These are phyloP conservation scores for Lunasporangiospora selenospora DNA, from an alignment of 192 early-diverging fungal species.

Conservation along the genomic window DNA sequence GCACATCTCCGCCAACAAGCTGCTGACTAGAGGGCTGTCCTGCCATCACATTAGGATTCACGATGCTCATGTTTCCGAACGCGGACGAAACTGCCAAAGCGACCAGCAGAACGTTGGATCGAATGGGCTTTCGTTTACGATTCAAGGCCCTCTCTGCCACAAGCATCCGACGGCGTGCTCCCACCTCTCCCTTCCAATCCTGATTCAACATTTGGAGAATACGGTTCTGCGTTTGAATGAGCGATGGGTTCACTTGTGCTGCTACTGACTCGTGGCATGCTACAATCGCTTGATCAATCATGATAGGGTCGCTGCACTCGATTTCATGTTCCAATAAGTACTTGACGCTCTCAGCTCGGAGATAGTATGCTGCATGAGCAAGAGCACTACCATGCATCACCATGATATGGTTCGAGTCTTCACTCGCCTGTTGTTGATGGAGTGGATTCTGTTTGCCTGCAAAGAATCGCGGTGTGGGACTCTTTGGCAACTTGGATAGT, in stretches of 20 bases:
- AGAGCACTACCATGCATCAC: constrained; percentile 35
- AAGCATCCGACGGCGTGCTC: constrained; percentile 2
- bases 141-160: constrained; percentile 37
- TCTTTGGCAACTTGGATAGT: constrained; percentile 9
- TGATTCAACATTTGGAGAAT: constrained; percentile 21
- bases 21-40: neutral
- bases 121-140: constrained; percentile 16
- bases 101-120: constrained; percentile 14
- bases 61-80: neutral
- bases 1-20: neutral
- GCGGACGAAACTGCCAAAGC: constrained; percentile 14
- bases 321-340: constrained; percentile 42
- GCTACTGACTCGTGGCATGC: constrained; percentile 33
- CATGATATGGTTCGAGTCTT: constrained; percentile 36
- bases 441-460: neutral
- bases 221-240: constrained; percentile 8
- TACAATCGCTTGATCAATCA: constrained; percentile 33
- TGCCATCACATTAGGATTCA: neutral
- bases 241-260: constrained; percentile 25
- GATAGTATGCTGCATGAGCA: constrained; percentile 33
- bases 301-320: constrained; percentile 33
- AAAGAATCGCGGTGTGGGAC: no score
- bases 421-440: neutral
- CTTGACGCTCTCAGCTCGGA: constrained; percentile 16
- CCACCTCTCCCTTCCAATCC: constrained; percentile 26